Evolutionary conservation across 78 protist species (phyloP).

Genomic region (Dictyostelium discoideum): DNA sequence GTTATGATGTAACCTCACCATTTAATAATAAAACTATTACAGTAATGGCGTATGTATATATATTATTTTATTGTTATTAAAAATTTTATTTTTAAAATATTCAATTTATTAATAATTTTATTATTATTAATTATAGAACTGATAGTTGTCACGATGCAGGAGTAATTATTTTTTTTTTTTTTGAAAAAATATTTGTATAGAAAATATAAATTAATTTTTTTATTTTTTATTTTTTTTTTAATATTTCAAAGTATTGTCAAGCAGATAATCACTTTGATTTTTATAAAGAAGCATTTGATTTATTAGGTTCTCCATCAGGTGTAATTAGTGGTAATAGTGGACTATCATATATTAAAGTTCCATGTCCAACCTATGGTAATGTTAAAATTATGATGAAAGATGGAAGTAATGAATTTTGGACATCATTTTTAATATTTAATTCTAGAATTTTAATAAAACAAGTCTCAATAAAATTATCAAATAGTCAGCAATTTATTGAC

Average conservation of each 20-base stretch:
- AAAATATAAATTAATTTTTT: not conserved
- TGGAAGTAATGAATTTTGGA: constrained; percentile 36
- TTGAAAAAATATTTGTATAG: not conserved
- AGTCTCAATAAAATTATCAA: constrained; percentile 19
- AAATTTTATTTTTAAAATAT: no score
- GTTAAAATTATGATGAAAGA: constrained; percentile 22
- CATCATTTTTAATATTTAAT: constrained; percentile 22
- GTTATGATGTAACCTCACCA: constrained; percentile 19
- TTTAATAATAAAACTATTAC: not conserved
- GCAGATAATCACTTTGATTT: constrained; percentile 52
- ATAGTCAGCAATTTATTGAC: not conserved
- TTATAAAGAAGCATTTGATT: not conserved
- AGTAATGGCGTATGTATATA: not conserved
- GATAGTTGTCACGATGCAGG: constrained; percentile 18
- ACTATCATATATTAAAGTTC: not conserved
- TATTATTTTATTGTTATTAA: no score
- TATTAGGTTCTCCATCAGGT: not conserved
- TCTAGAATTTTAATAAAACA: not conserved
- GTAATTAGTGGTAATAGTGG: not conserved
- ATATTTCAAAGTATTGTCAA: not conserved
- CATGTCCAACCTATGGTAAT: not conserved
- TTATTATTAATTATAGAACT: not conserved
- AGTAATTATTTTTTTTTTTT: not conserved
- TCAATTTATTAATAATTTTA: no score
- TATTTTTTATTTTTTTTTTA: not conserved